phyloP scores from a whole-genome alignment of 2,329 filamentous ascomycete genomes.

The Aspergillus glaucus region DNA sequence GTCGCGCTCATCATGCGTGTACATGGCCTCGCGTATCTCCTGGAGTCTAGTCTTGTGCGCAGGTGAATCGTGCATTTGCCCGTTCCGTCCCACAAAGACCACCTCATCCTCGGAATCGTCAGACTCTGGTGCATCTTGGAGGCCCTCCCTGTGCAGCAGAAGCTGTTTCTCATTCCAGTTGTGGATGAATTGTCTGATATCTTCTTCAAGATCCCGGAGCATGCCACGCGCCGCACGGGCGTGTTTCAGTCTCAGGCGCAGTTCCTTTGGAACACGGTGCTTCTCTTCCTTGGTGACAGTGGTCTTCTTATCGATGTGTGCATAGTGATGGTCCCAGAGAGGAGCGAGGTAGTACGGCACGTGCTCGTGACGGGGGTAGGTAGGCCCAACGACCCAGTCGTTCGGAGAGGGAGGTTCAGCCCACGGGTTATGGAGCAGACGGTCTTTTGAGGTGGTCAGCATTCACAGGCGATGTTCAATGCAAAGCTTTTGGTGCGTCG shows the following conservation, averaged over 20 bases:
- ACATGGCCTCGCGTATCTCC: conserved; percentile 33
- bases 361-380: conserved; percentile 63
- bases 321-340: conserved; percentile 65
- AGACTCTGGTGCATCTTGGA: conserved; percentile 37
- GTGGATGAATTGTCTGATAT: conserved; percentile 68
- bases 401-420: conserved; percentile 71
- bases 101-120: conserved; percentile 74
- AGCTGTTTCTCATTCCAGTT: conserved; percentile 52
- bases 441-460: conserved; percentile 53
- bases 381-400: conserved; percentile 79
- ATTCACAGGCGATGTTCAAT: background rate
- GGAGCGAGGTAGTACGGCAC: conserved; percentile 87
- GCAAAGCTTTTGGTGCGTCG: background rate
- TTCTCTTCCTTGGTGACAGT: conserved; percentile 35
- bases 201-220: conserved; percentile 77
- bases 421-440: conserved; percentile 78
- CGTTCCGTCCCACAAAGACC: conserved; percentile 73
- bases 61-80: conserved; percentile 56
- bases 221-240: conserved; percentile 69
- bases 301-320: conserved; percentile 34
- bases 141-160: conserved; percentile 40
- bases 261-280: conserved; percentile 64
- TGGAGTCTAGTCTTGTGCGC: conserved; percentile 49
- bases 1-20: conserved; percentile 38
- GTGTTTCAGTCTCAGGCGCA: conserved; percentile 75